phyloP scores from a whole-genome alignment of 805 yeast species.

The Jamesozyma jinghongensis region DNA sequence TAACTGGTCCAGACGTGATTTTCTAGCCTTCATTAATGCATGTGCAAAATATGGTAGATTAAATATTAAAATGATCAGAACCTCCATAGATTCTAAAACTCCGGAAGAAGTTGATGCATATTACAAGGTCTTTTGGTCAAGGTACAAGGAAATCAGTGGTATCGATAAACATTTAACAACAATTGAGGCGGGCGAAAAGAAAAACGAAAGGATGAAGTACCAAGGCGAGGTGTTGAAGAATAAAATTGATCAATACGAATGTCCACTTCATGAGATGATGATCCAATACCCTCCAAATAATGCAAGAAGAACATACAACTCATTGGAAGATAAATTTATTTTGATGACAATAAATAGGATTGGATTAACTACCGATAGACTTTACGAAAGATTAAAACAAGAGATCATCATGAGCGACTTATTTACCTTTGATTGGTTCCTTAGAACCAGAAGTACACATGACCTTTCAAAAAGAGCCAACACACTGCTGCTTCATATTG shows the following conservation, averaged over 20 bases:
- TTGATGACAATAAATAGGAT: constrained; percentile 51
- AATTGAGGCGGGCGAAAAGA: constrained; percentile 66
- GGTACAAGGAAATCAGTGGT: constrained; percentile 54
- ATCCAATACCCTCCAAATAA: constrained; percentile 78
- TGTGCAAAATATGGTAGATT: constrained; percentile 59
- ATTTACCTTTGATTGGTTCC: constrained; percentile 67
- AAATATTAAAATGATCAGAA: constrained; percentile 40
- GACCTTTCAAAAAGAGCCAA: constrained; percentile 63
- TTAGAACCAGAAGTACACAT: constrained; percentile 59
- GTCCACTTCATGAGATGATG: constrained; percentile 52
- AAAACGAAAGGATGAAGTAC: constrained; percentile 41
- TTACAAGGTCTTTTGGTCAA: constrained; percentile 54
- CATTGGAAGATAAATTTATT: constrained; percentile 61
- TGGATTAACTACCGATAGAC: constrained; percentile 51
- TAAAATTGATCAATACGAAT: constrained; percentile 45
- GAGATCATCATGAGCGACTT: constrained; percentile 51
- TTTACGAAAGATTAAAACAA: constrained; percentile 56
- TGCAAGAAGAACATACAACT: constrained; percentile 63
- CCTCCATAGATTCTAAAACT: constrained; percentile 47
- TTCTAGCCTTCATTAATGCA: constrained; percentile 60
- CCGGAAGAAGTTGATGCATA: constrained; percentile 52
- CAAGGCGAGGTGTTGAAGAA: constrained; percentile 48
- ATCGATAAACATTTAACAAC: constrained; percentile 62
- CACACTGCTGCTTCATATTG: constrained; percentile 56
- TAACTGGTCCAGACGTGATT: constrained; percentile 68